Evolutionary conservation across 148 eudicot genomes (phyloP).

Genomic region (Rhododendron ovatum): DNA sequence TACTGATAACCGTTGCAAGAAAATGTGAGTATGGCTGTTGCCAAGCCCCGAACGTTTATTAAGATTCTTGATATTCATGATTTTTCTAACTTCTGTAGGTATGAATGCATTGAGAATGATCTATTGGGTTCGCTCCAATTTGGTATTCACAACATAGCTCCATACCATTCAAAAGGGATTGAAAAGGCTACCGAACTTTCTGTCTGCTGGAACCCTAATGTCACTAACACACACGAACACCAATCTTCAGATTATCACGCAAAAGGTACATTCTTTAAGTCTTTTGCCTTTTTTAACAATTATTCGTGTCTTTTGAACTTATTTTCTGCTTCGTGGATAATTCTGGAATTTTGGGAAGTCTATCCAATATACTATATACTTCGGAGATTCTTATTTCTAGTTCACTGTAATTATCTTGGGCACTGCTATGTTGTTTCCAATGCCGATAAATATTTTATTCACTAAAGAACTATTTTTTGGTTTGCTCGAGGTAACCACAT

Average conservation of each 20-base stretch:
- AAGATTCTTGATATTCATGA: neutral
- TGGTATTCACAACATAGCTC: constrained; percentile 47
- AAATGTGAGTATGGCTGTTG: constrained; percentile 45
- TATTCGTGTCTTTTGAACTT: neutral
- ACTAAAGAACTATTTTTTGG: neutral
- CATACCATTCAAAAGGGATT: constrained; percentile 50
- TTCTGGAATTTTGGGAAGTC: neutral
- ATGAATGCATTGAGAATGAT: constrained; percentile 65
- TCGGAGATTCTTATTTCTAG: neutral
- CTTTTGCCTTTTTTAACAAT: neutral
- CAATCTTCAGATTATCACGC: constrained; percentile 11
- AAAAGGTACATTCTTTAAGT: constrained; percentile 22
- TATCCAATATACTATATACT: neutral
- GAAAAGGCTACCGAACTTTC: constrained; percentile 49
- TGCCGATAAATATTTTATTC: neutral
- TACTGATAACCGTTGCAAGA: constrained; percentile 51
- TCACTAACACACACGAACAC: constrained; percentile 7
- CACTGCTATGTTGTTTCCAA: neutral
- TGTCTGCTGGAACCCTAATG: constrained; percentile 20
- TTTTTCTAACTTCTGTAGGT: constrained; percentile 35
- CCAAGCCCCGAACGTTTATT: neutral
- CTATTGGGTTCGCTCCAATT: constrained; percentile 47
- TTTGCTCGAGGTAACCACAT: neutral
- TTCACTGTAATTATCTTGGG: neutral
- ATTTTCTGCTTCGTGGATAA: neutral